Evolutionary conservation across 2,329 filamentous ascomycete species (phyloP), one percentile per base, ranked within the genome.

Genomic region (Curvularia sp.): DNA sequence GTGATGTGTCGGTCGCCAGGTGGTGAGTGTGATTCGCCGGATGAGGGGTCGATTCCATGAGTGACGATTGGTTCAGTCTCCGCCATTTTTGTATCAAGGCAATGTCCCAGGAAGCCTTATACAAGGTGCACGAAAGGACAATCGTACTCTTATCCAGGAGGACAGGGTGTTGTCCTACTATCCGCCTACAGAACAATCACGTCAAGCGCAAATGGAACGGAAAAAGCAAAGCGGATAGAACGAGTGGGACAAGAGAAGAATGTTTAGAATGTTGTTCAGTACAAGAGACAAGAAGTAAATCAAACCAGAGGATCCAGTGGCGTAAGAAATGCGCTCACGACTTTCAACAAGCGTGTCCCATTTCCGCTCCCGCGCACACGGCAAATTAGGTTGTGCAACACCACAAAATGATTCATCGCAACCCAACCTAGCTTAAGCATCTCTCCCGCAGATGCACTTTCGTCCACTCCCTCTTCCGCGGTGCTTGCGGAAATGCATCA

Each of bases 11-110:
- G 64, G n/a, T 68, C 63, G 1, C 65, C 60, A 0, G 70, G 65
- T 8, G 72, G 72, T 18, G 69, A 72, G 54, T 77, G 72, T 28
- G 71, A 65, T 54, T 70, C 50, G 24, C 72, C 72, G 15, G 71
- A 75, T 12, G 64, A 67, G 4, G 74, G 73, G 51, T 75, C 74
- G 26, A 76, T 62, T 26, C 73, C 74, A 5, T 69, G 67, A 53
- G 72, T 75, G 39, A 72, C 38, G n/a, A 75, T 71, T 1, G 71
- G 70, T 2, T 59, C 58, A 1, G 60, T 55, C 10, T 70, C 68
- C 18, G 68, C 61, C 67, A 73, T 73, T 10, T 8, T 49, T 33
- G 4, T 47, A 1, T 38, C 5, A 38, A 28, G 10, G n/a, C 8
- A 22, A 33, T 20, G 4, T 26, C 15, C 35, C 3, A 0, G 13